phyloP scores from a whole-genome alignment of 768 basidiomycete genomes.

The Favolaschia claudopus region DNA sequence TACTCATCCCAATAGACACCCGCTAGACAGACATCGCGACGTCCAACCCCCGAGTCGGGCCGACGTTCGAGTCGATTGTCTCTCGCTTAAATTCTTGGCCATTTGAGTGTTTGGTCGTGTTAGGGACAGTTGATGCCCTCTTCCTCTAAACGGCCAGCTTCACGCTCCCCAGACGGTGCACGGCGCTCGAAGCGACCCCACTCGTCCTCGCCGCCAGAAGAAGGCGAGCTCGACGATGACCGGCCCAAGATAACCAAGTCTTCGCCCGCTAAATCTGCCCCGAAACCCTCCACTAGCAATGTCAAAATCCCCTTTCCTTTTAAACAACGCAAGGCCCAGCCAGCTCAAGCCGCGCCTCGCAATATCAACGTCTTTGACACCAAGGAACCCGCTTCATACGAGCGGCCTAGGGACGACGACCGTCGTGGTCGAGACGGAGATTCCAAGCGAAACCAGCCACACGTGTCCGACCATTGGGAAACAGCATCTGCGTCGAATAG shows the following conservation, averaged over 20 bases:
- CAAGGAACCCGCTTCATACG: conserved; percentile 39
- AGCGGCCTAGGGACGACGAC: conserved; percentile 56
- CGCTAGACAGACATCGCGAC: too few species aligned
- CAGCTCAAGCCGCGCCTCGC: conserved; percentile 20
- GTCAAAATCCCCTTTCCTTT: conserved; percentile 78
- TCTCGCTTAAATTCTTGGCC: too few species aligned
- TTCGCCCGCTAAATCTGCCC: conserved; percentile 45
- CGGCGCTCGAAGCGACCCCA: conserved; percentile 63
- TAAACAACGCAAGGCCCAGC: conserved; percentile 61
- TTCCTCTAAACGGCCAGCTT: conserved; percentile 64
- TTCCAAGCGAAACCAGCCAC: conserved; percentile 29
- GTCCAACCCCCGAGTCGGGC: too few species aligned
- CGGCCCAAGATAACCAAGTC: conserved; percentile 24
- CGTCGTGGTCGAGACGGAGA: conserved; percentile 48
- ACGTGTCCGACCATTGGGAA: conserved; percentile 47
- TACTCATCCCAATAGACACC: too few species aligned
- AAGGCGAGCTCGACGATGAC: conserved; percentile 81
- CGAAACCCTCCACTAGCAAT: conserved; percentile 32
- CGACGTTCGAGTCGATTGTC: too few species aligned
- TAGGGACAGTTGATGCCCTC: conserved; percentile 18
- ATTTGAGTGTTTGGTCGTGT: conserved; percentile 22
- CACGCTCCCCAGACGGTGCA: conserved; percentile 55
- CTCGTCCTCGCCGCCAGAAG: conserved; percentile 74
- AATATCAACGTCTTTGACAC: conserved; percentile 32
- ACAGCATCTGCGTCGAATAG: conserved; percentile 32